phyloP scores from a whole-genome alignment of 768 basidiomycete species.

The Suillus tomentosus region DNA sequence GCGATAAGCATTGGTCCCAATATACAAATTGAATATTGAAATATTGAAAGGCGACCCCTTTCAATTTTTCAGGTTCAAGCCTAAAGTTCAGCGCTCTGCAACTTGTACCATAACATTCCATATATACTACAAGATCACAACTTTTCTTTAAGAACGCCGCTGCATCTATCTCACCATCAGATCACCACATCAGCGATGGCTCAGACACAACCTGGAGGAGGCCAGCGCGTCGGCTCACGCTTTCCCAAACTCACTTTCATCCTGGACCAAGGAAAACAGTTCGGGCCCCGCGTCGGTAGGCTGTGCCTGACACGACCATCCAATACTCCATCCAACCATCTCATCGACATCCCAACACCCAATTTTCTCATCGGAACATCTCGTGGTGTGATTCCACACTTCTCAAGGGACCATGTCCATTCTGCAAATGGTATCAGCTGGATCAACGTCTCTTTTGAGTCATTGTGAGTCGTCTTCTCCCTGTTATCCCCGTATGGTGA shows the following conservation, averaged over 20 bases:
- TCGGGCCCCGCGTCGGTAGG: slow-evolving; percentile 30
- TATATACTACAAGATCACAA: neutral
- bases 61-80: too few species aligned
- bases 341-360: slow-evolving; percentile 59
- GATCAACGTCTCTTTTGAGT: slow-evolving; percentile 76
- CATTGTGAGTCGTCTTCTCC: slow-evolving; percentile 61
- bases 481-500: neutral
- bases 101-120: neutral
- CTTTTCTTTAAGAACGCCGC: neutral
- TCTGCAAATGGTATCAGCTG: slow-evolving; percentile 54
- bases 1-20: neutral
- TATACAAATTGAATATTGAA: too few species aligned
- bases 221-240: neutral
- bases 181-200: neutral
- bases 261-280: slow-evolving; percentile 18
- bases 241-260: slow-evolving; percentile 24
- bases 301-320: slow-evolving; percentile 21
- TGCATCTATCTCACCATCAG: neutral
- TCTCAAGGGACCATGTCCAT: slow-evolving; percentile 62
- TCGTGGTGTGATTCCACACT: slow-evolving; percentile 73
- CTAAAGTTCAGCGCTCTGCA: too few species aligned
- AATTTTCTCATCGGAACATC: slow-evolving; percentile 63
- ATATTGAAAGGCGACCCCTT: too few species aligned
- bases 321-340: neutral
- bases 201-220: neutral